A percentile compares a stretch with the other conserved stretches of the same genome.
phyloP scores from a whole-genome alignment of 129 eudicot species.

The Flaveria robusta region DNA sequence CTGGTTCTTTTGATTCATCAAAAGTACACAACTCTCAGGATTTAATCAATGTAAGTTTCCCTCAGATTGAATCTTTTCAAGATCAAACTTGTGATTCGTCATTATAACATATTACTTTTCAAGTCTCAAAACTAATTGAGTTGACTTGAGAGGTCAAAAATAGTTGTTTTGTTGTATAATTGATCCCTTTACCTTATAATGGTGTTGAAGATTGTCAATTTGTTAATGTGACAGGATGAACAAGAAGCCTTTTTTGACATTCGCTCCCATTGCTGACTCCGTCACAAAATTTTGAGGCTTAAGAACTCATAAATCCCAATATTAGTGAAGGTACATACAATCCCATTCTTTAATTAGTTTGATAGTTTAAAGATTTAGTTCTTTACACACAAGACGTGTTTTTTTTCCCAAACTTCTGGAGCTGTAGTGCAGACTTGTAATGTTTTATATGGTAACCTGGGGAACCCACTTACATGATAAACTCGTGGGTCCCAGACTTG shows the following conservation, averaged over 20 bases:
- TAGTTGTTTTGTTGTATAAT: slow-evolving; percentile 8
- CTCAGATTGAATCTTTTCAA: background rate
- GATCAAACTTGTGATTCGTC: background rate
- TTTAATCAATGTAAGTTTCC: slow-evolving; percentile 46
- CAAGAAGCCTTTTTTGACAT: slow-evolving; percentile 18
- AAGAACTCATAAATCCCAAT: slow-evolving; percentile 39
- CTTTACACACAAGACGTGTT: background rate
- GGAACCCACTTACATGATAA: too few relatives aligned
- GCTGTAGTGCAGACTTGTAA: background rate
- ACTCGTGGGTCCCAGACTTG: background rate
- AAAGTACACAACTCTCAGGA: slow-evolving; percentile 41
- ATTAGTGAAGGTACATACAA: slow-evolving; percentile 41
- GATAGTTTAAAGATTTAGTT: background rate
- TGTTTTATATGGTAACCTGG: background rate
- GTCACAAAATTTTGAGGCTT: slow-evolving; percentile 6
- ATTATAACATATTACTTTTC: background rate
- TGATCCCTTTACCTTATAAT: background rate
- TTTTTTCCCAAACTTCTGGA: background rate
- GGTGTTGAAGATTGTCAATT: background rate
- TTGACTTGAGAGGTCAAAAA: slow-evolving; percentile 13
- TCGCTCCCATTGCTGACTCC: slow-evolving; percentile 15
- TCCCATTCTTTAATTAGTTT: slow-evolving; percentile 16
- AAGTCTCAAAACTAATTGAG: background rate
- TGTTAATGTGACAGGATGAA: slow-evolving; percentile 31
- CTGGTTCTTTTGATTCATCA: slow-evolving; percentile 42